phyloP scores from a whole-genome alignment of 2,329 filamentous ascomycete genomes.

The Cladophialophora yegresii region DNA sequence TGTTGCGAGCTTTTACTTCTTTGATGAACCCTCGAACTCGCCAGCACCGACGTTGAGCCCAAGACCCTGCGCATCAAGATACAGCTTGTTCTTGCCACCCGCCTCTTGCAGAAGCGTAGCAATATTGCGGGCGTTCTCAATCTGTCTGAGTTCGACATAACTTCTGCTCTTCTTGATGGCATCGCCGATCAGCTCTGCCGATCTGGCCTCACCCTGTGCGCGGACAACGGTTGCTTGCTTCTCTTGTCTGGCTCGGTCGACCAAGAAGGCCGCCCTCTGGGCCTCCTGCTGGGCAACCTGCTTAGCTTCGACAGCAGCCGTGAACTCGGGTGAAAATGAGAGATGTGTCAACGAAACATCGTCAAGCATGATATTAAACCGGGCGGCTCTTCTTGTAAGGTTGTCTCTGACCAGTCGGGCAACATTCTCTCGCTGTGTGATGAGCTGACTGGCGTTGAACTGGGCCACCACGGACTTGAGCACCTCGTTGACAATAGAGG shows the following conservation, averaged over 20 bases:
- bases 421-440: constrained; percentile 98
- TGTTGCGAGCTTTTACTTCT: constrained; percentile 13
- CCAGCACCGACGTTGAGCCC: constrained; percentile 75
- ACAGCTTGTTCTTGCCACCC: constrained; percentile 86
- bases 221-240: constrained; percentile 99
- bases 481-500: constrained; percentile 98
- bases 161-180: constrained; percentile 99
- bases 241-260: constrained; percentile 98
- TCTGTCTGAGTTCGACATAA: constrained; percentile 95
- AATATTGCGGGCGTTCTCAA: constrained; percentile 91
- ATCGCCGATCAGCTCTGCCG: constrained; percentile 95
- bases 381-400: constrained; percentile 81
- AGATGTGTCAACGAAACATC: constrained; percentile 90
- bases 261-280: constrained; percentile 92
- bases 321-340: constrained; percentile 70
- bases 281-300: constrained; percentile 83
- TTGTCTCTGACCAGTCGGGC: constrained; percentile 89
- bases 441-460: constrained; percentile 97
- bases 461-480: constrained; percentile 98
- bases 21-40: constrained; percentile 21
- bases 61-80: constrained; percentile 86
- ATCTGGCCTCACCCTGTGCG: constrained; percentile 97
- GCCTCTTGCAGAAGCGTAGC: constrained; percentile 83
- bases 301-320: constrained; percentile 68
- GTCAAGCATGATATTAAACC: constrained; percentile 96